Conservation (phyloP, 2,329 filamentous ascomycete species). For the Colletotrichum destructivum region DNA sequence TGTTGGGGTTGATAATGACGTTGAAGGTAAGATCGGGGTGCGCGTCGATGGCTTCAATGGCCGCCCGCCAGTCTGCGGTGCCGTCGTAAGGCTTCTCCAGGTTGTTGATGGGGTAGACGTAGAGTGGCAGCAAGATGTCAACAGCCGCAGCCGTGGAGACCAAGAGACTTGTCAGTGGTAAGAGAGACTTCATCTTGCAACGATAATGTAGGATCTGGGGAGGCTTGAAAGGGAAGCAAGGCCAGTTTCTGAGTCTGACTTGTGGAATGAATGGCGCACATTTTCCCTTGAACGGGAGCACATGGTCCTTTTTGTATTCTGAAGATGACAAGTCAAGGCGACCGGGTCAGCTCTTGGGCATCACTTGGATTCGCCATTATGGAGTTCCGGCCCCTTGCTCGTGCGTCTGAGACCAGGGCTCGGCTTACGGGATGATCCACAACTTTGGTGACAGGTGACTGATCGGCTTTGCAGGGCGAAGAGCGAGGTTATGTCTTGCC, state of each 20-base stretch:
- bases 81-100: constrained; percentile 9
- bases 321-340: background rate
- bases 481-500: background rate
- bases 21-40: constrained; percentile 21
- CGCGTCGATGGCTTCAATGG: constrained; percentile 21
- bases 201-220: too few species aligned
- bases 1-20: constrained; percentile 20
- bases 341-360: background rate
- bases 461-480: background rate
- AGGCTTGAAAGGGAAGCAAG: background rate
- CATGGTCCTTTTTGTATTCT: background rate
- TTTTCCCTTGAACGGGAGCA: background rate
- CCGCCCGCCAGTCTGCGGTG: constrained; percentile 14
- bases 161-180: background rate
- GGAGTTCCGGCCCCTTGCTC: background rate
- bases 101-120: constrained; percentile 24
- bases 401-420: background rate
- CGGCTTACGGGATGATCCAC: background rate
- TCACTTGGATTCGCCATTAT: background rate
- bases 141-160: background rate
- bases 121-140: constrained; percentile 15
- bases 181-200: background rate
- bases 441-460: background rate
- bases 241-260: background rate
- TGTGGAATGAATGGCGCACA: too few species aligned